Evolutionary conservation across 2,329 filamentous ascomycete species (phyloP).

Genomic region (Byssothecium circinans): DNA sequence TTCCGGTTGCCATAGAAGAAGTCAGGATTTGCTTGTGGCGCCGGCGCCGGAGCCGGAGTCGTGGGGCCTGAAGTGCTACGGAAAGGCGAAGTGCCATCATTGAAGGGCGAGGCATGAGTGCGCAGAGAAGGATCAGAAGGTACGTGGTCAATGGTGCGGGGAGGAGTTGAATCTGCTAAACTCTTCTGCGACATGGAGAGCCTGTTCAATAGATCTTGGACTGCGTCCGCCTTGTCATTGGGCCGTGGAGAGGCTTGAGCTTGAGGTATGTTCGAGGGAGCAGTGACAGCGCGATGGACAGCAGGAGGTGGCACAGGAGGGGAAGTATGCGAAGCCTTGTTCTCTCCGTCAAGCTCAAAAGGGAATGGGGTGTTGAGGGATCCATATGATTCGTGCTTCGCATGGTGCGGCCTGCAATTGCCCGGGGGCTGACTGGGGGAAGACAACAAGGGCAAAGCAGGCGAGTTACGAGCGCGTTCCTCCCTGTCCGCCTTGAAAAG

Average conservation of each 20-base stretch:
- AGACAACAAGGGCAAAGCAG: constrained; percentile 22
- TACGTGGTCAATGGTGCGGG: constrained; percentile 21
- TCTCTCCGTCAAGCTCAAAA: constrained; percentile 62
- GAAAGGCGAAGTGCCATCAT: constrained; percentile 34
- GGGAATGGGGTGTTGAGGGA: constrained; percentile 62
- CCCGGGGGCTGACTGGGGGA: constrained; percentile 21
- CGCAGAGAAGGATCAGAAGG: constrained; percentile 27
- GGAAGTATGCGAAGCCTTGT: constrained; percentile 20
- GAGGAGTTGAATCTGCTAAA: constrained; percentile 23
- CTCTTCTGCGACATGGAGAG: constrained; percentile 43
- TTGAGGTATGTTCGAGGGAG: constrained; percentile 34
- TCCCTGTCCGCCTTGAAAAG: constrained; percentile 87
- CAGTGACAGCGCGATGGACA: constrained; percentile 32
- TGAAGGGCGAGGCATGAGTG: constrained; percentile 44
- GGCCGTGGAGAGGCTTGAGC: constrained; percentile 35
- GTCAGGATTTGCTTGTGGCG: constrained; percentile 27
- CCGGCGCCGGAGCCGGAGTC: constrained; percentile 38
- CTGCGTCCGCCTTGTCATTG: constrained; percentile 43
- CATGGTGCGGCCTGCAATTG: constrained; percentile 33
- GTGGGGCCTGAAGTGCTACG: constrained; percentile 38
- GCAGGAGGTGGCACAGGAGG: constrained; percentile 26
- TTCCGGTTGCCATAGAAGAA: constrained; percentile 50
- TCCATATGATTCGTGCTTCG: constrained; percentile 49
- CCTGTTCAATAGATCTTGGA: constrained; percentile 49
- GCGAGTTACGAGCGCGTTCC: constrained; percentile 65